Evolutionary conservation across 768 basidiomycete genomes (phyloP), one percentile per base, ranked within the genome.

Genomic region (Mycena haematopus): DNA sequence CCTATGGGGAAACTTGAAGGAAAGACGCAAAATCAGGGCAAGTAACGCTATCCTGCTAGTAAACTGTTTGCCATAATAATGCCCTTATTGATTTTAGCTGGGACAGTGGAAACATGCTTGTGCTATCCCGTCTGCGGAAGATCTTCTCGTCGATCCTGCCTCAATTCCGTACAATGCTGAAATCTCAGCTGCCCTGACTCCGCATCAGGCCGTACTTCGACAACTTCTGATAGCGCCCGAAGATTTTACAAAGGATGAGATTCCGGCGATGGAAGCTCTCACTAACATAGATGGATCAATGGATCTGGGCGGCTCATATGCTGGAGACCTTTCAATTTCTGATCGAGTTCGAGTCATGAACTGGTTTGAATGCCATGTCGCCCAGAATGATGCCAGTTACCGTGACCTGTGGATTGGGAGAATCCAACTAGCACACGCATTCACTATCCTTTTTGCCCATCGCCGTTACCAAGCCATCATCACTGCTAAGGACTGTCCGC

Each of bases 361-460:
- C 36, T 53, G 52, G 52, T 40, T 53, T 27, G 40, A 55, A 29
- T 27, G 21, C 21, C 44, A 33, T 45, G 42, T 55, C 13, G 40
- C 42, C 19, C 44, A 55, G 2, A 40, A 21, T 31, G 11, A 45
- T 19, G 11, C 14, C 10, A 46, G 24, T 25, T 13, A 25, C 13
- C 45, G 45, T 52, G n/a, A 35, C 6, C 24, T 22, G 11, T 55
- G 54, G 54, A 22, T 45, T 7, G 40, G 40, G n/a, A 17, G 42
- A 45, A 31, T 55, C 27, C 42, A 40, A 5, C 40, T 55, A 15
- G 54, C 40, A 31, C 54, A 55, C 15, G 54, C 54, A 55, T 55
- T 29, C 54, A 55, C 54, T 19, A 25, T 55, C 45, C 54, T 55
- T 1, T 44, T 55, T 22, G 54, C 54, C 24, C 52, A 53, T 40